Evolutionary conservation across 2,329 filamentous ascomycete genomes (phyloP).

Genomic region (Epicoccum nigrum): DNA sequence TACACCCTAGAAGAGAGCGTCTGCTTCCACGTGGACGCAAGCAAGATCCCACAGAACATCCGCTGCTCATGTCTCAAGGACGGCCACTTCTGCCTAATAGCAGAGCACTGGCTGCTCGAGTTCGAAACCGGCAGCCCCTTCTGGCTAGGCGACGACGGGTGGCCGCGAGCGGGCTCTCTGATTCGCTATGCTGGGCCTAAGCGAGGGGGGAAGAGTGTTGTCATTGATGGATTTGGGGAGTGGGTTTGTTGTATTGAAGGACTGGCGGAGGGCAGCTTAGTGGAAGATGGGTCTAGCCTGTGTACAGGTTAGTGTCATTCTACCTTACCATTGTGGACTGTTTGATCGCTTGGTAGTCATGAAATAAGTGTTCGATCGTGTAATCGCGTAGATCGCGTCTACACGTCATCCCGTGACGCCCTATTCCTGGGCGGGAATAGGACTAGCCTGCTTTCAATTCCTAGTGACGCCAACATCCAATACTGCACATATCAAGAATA

Average conservation of each 20-base stretch:
- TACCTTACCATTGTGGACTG: no score
- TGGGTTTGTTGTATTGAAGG: slow-evolving; percentile 4
- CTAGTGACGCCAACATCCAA: slow-evolving; percentile 7
- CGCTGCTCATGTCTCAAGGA: slow-evolving; percentile 1
- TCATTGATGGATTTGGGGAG: neutral
- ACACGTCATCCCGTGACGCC: slow-evolving; percentile 10
- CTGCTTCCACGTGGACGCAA: neutral
- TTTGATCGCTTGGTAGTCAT: no score
- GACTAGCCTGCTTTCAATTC: slow-evolving; percentile 9
- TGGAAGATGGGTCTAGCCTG: neutral
- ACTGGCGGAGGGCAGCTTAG: neutral
- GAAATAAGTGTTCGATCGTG: neutral
- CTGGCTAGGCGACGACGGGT: slow-evolving; percentile 1
- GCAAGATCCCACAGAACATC: neutral
- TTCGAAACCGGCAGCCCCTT: slow-evolving; percentile 2
- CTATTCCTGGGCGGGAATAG: neutral
- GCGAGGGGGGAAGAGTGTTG: neutral
- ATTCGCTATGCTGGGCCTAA: neutral
- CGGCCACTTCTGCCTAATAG: slow-evolving; percentile 6
- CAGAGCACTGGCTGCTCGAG: slow-evolving; percentile 9
- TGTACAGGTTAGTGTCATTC: neutral
- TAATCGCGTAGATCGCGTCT: slow-evolving; percentile 3
- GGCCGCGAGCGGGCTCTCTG: neutral
- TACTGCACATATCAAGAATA: neutral
- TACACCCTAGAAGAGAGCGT: neutral